Conservation (phyloP, 495 filamentous ascomycete species). For the Evansstolkia leycettana region DNA sequence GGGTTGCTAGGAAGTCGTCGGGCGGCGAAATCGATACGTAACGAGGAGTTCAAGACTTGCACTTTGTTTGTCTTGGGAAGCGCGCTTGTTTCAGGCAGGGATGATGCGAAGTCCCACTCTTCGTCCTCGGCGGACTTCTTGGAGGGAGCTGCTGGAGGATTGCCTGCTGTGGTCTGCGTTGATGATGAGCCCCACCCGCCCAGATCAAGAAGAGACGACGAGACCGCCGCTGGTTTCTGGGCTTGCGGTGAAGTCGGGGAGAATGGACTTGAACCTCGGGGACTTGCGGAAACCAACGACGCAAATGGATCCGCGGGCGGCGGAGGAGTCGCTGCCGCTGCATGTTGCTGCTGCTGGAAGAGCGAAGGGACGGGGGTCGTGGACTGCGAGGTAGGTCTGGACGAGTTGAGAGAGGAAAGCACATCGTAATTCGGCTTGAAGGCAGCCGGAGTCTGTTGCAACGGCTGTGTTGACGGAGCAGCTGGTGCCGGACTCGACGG, state of each 20-base stretch:
- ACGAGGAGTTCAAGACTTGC: constrained; percentile 41
- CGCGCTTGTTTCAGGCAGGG: constrained; percentile 51
- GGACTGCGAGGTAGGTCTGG: constrained; percentile 35
- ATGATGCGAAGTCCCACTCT: constrained; percentile 90
- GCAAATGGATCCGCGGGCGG: constrained; percentile 52
- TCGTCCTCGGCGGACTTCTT: constrained; percentile 42
- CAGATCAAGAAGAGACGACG: constrained; percentile 35
- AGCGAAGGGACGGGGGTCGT: constrained; percentile 30
- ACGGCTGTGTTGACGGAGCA: constrained; percentile 13
- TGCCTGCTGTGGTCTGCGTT: constrained; percentile 12
- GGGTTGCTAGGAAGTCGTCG: constrained; percentile 25
- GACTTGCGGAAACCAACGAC: constrained; percentile 47
- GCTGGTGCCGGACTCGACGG: constrained; percentile 14
- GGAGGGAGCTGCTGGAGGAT: constrained; percentile 11
- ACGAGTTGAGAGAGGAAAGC: constrained; percentile 39
- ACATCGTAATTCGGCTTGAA: constrained; percentile 48
- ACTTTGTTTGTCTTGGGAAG: constrained; percentile 48
- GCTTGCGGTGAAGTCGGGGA: constrained; percentile 9
- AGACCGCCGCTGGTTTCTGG: constrained; percentile 11
- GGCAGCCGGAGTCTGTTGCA: constrained; percentile 22
- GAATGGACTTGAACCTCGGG: constrained; percentile 29
- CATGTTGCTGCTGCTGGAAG: constrained; percentile 19
- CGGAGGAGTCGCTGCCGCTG: constrained; percentile 25
- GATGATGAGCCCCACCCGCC: constrained; percentile 11
- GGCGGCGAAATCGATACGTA: constrained; percentile 40